Conservation (phyloP, 2,329 filamentous ascomycete genomes). For the Trichoderma polysporum region DNA sequence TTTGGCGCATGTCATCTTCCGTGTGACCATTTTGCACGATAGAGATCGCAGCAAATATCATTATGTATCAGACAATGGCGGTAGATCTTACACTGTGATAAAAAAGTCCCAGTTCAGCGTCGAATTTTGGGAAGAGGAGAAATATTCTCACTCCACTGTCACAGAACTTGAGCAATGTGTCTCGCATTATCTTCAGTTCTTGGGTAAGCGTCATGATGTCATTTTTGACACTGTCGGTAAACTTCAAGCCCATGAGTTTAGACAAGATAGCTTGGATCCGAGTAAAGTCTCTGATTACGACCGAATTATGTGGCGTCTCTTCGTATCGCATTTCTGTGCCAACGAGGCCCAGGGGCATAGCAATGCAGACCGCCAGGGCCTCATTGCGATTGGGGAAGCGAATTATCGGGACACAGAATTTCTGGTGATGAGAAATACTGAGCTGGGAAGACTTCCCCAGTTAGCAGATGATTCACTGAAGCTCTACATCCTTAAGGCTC, state of each 20-base stretch:
- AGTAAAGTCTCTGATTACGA: background rate
- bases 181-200: background rate
- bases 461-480: too few species aligned
- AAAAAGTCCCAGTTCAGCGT: background rate
- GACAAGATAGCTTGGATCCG: background rate
- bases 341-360: background rate
- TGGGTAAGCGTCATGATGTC: background rate
- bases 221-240: background rate
- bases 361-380: too few species aligned
- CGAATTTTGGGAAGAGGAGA: background rate
- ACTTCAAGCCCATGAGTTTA: background rate
- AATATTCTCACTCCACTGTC: background rate
- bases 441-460: background rate
- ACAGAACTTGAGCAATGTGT: background rate
- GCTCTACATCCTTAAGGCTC: background rate
- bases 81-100: background rate
- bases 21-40: background rate
- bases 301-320: background rate
- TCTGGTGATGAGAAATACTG: background rate
- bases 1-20: background rate
- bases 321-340: background rate
- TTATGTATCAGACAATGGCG: background rate
- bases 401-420: background rate
- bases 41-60: too few species aligned
- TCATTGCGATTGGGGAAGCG: background rate